A percentile compares a stretch with the other conserved stretches of the same genome.
phyloP scores from a whole-genome alignment of 495 filamentous ascomycete genomes.

The Neurospora pannonica region DNA sequence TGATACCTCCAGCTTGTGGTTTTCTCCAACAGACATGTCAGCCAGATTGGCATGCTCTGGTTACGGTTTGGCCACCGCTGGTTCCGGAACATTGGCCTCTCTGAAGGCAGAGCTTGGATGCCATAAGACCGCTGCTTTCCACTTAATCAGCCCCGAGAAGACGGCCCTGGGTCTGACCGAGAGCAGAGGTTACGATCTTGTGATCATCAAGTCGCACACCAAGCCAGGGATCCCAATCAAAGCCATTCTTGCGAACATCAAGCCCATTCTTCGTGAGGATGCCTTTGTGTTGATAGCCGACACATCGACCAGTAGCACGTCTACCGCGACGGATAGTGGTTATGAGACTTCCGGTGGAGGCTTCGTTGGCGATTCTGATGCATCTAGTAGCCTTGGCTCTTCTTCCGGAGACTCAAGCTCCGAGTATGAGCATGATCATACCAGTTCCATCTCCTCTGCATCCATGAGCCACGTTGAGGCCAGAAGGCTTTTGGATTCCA shows the following conservation, averaged over 20 bases:
- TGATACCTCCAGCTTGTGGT: conserved; percentile 1
- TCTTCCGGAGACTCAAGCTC: not conserved
- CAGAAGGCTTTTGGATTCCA: not conserved
- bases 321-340: not conserved
- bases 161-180: not conserved
- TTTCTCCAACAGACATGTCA: not conserved
- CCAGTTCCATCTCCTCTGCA: not conserved
- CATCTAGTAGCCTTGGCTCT: not conserved
- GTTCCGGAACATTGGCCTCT: not conserved
- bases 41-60: not conserved
- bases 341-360: not conserved
- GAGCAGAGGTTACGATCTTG: not conserved
- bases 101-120: not conserved
- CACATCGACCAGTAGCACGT: not conserved
- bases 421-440: not conserved
- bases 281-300: not conserved
- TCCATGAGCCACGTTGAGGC: not conserved
- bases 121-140: not conserved
- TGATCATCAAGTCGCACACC: not conserved
- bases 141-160: not conserved
- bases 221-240: not conserved
- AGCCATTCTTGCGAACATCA: not conserved
- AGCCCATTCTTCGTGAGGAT: not conserved
- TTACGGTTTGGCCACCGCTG: not conserved
- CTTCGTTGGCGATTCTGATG: not conserved